Evolutionary conservation across 1,139 yeast genomes (phyloP), one percentile per base, ranked within the genome.

Genomic region (Saccharomycopsis hybrid): DNA sequence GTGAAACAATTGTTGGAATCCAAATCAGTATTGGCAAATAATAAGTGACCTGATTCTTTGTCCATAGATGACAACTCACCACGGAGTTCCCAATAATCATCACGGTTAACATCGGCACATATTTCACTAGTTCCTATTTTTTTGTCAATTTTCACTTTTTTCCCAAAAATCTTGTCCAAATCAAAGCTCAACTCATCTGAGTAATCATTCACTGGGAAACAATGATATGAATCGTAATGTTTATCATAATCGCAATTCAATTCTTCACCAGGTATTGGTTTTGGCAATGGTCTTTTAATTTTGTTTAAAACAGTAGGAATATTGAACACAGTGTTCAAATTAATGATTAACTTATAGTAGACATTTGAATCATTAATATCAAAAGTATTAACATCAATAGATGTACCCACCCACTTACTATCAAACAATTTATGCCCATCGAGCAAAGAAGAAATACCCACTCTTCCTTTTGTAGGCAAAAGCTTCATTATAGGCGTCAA

Each of bases 391-490:
- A 89, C 73, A 62, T 92, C 97, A 48, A 92, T 79, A 1, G 96
- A 78, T 89, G 94, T 84, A 28, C 92, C 80, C 57, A 90, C 96
- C 97, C 97, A 92, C 57, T 84, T 81, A 0, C 97, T 83, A 61
- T 89, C 96, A 65, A 88, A 94, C 13, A 94, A 77, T 60, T 82
- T 83, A 64, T 90, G 97, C n/a, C 98, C 97, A 59, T 90, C 95
- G 42, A 94, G 71, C 48, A 92, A 70, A 0, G 95, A 78, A 0
- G 96, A 78, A 41, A 92, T 71, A 1, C 99, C 99, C 0, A 95
- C 83, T 62, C 85, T 85, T 1, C 97, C 97, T 63, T 89, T 82
- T 7, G 97, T 86, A 2, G 98, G 98, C 35, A 94, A 72, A 54
- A 94, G 71, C 62, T 89, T 90, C 55, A 94, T 67, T 60, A 92